Evolutionary conservation across 2,329 filamentous ascomycete species (phyloP), one percentile per base, ranked within the genome.

Genomic region (Aspergillus tubingensis): DNA sequence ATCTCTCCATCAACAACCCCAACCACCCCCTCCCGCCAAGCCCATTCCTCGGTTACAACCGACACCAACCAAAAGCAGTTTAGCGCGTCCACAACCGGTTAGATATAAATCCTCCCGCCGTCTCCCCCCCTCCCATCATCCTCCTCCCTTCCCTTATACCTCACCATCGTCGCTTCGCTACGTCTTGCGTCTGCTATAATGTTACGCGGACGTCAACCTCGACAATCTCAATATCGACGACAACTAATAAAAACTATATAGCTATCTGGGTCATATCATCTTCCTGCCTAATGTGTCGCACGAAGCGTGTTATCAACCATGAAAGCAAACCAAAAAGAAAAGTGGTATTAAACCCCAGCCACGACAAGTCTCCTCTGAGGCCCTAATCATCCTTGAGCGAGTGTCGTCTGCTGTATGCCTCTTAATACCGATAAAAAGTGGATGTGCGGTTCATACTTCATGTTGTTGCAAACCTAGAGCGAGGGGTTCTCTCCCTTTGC

Each of bases 381-480:
- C 54, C 49, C 47, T 30, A 61, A 53, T 36, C 25, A 41, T 39
- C 13, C 23, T 27, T 54, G 58, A 41, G 53, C 48, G 60, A 60
- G 59, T 57, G 60, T 65, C 64, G 62, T 47, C 44, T 56, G 64
- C 62, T 66, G 62, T 64, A 27, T 64, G 56, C 62, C 62, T 66
- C 60, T 64, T 43, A 61, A 36, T 66, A 66, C 64, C 64, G 32
- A 66, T 54, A 66, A 30, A 30, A 57, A 57, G n/a, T 19, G 54
- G 54, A 51, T 44, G 15, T 49, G 32, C 54, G 52, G 55, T 41
- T 44, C 23, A 63, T n/a, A 27, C 25, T 38, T 36, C 47, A 61
- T 63, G 58, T 50, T 60, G 59, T 30, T 54, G 21, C 52, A 44
- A 21, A 38, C 36, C 32, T 10, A 15, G 21, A 10, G 17, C 19